Evolutionary conservation across 2,329 filamentous ascomycete genomes (phyloP), one percentile per base, ranked within the genome.

Genomic region (Penicillium corylophilum): DNA sequence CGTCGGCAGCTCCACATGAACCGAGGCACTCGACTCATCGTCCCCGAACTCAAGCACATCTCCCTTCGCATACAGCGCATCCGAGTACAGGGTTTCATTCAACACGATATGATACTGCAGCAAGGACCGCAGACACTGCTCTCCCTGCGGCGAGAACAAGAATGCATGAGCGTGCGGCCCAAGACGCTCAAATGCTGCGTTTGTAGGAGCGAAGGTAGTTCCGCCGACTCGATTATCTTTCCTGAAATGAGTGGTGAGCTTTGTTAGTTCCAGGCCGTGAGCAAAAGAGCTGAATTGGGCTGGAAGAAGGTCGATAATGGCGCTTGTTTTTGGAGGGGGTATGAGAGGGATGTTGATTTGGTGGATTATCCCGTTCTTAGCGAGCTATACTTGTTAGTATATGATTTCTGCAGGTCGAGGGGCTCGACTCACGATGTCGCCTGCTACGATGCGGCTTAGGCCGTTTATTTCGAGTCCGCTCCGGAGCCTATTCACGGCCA

Each of bases 351-450:
- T 79, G 74, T 91, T 83, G 48, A 96, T 74, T 40, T 82, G 87
- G 71, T 96, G 91, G 58, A 95, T 83, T 35, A 94, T 78, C 38
- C 92, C 91, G 66, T 95, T 95, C 55, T 82, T 86, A 36, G 84
- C 87, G 66, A 82, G 79, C 85, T 87, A 31, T 40, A 18, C n/a
- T 28, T 39, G 29, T 26, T 36, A 24, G 24, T 22, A 24, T 9
- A 6, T n/a, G 39, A 44, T 45, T 15, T 41, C 20, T 16, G 8
- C 29, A 12, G 38, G 10, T 8, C 8, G 22, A 13, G 18, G 24
- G 22, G 24, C 13, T 26, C 20, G n/a, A 52, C 69, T 60, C 75
- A 89, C 85, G 61, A 94, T 82, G 70, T 96, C 83, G 47, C 83
- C 76, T 3, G 80, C 83, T 4, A 91, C 73, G 29, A 95, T 75